phyloP scores from a whole-genome alignment of 1,284 basidiomycete species.

The Xerocomus nothofagi region DNA sequence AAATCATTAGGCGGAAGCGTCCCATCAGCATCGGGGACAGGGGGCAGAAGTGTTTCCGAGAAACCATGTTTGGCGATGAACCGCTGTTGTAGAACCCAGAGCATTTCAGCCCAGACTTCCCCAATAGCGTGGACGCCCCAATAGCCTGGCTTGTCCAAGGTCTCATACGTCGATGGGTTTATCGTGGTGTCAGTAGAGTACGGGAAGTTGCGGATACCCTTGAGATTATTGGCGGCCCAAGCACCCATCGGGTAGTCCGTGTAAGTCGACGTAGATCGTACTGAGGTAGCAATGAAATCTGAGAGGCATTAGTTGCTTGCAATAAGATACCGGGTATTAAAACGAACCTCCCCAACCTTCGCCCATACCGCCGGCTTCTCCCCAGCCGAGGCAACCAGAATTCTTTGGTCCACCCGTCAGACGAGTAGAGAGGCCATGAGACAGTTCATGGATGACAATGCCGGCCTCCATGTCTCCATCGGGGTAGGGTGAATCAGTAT shows the following conservation, averaged over 20 bases:
- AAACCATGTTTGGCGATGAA: slow-evolving; percentile 84
- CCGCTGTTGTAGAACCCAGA: slow-evolving; percentile 80
- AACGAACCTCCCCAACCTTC: slow-evolving; percentile 83
- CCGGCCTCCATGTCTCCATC: slow-evolving; percentile 96
- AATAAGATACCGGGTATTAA: not conserved
- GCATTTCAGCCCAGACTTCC: slow-evolving; percentile 95
- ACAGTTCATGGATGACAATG: slow-evolving; percentile 88
- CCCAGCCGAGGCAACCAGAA: slow-evolving; percentile 93
- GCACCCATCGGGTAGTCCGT: slow-evolving; percentile 88
- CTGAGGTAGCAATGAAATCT: slow-evolving; percentile 84
- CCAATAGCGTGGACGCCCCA: slow-evolving; percentile 92
- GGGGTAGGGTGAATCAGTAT: slow-evolving; percentile 83
- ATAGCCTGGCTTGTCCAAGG: slow-evolving; percentile 91
- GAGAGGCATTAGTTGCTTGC: slow-evolving; percentile 7
- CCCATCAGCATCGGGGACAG: slow-evolving; percentile 59
- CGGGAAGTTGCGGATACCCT: slow-evolving; percentile 85
- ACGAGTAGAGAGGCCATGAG: slow-evolving; percentile 90
- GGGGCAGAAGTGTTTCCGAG: slow-evolving; percentile 79
- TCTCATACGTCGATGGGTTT: slow-evolving; percentile 94
- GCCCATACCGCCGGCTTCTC: slow-evolving; percentile 95
- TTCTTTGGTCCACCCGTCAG: slow-evolving; percentile 93
- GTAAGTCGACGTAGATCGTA: slow-evolving; percentile 74
- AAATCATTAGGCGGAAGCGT: slow-evolving; percentile 68
- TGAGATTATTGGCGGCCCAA: slow-evolving; percentile 82
- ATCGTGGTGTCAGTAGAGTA: slow-evolving; percentile 79